Base-by-base conservation (phyloP, 1,284 basidiomycete genomes). In the Sparassis latifolia region DNA sequence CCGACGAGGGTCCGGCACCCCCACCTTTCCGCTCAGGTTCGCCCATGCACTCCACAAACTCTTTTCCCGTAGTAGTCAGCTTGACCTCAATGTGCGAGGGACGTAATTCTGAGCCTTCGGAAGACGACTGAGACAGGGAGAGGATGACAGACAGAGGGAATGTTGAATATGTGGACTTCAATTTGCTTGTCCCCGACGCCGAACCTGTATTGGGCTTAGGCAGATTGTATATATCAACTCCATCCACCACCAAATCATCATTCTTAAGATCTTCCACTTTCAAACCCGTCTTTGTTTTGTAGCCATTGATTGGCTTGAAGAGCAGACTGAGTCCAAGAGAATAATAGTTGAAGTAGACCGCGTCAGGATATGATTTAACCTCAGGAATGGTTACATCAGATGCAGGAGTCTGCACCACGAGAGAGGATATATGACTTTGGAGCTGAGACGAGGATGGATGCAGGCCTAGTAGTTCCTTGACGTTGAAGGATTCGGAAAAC, bases 21-120 rank as follows among this genome's bases (percentile, higher is more conserved):
- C 92, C 90, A 4, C 92, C 92, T 63, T 95, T 96, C 49, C 88
- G 77, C 58, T 79, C 79, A 5, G 92, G 92, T 67, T 95, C 92
- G 20, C 92, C 92, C 33, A 95, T 67, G 37, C 65, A 62, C 12
- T 69, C 63, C 2, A 95, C 86, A 53, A 97, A 81, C 1, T 89
- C 82, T 59, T 85, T 84, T 3, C 91, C 93, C 3, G 76, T 81
- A 2, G 82, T 86, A 27, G 71, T 67, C 3, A 69, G 57, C 0
- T 61, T 65, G 7, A 93, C 60, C 7, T 68, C 65, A 30, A 91
- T 62, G 3, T 64, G 58, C 4, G 67, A 48, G 2, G 75, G 69
- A 10, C 75, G 72, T 20, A 63, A 39, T 5, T 57, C 62, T 57
- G 65, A 68, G 28, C 70, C 70, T 47, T 69, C 70, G 48, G 72